Percentiles rank a stretch among this genome's conserved stretches.
Conservation (phyloP, 177 flowering plant species). For the Vitis hybrid region DNA sequence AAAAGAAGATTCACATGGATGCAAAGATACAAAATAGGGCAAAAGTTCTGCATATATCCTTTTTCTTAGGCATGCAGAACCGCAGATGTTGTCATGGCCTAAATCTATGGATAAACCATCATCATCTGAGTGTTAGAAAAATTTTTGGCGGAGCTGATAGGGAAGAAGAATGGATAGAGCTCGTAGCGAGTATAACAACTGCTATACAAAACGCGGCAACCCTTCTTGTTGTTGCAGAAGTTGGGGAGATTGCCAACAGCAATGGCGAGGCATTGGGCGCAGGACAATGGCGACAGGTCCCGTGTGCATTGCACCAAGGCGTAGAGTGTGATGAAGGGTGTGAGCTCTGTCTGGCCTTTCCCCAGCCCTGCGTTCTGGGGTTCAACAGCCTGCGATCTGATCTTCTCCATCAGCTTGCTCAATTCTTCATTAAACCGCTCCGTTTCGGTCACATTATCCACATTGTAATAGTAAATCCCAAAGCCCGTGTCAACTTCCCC, state of each 20-base stretch:
- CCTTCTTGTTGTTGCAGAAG: slow-evolving; percentile 39
- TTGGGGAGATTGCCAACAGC: slow-evolving; percentile 36
- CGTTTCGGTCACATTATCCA: slow-evolving; percentile 43
- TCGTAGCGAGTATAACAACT: slow-evolving; percentile 69
- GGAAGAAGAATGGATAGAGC: slow-evolving; percentile 68
- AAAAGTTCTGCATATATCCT: no score
- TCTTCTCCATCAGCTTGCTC: slow-evolving; percentile 28
- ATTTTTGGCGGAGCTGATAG: slow-evolving; percentile 22
- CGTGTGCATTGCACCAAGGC: slow-evolving; percentile 65
- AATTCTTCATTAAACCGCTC: slow-evolving; percentile 34
- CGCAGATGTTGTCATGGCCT: background rate
- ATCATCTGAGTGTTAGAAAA: background rate
- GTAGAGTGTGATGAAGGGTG: slow-evolving; percentile 47
- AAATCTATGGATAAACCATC: slow-evolving; percentile 13
- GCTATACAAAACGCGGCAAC: slow-evolving; percentile 55
- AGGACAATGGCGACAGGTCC: slow-evolving; percentile 40
- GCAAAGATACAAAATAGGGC: no score
- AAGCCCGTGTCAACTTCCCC: slow-evolving; percentile 50
- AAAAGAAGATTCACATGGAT: no score
- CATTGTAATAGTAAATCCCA: slow-evolving; percentile 41
- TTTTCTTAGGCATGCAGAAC: no score
- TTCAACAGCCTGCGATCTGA: slow-evolving; percentile 35
- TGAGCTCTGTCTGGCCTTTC: slow-evolving; percentile 37
- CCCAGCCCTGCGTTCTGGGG: slow-evolving; percentile 40
- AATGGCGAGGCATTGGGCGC: slow-evolving; percentile 57